These are phyloP conservation scores for Cladosporium sp. DNA, from an alignment of 2,329 filamentous ascomycete genomes.

Conservation along the genomic window DNA sequence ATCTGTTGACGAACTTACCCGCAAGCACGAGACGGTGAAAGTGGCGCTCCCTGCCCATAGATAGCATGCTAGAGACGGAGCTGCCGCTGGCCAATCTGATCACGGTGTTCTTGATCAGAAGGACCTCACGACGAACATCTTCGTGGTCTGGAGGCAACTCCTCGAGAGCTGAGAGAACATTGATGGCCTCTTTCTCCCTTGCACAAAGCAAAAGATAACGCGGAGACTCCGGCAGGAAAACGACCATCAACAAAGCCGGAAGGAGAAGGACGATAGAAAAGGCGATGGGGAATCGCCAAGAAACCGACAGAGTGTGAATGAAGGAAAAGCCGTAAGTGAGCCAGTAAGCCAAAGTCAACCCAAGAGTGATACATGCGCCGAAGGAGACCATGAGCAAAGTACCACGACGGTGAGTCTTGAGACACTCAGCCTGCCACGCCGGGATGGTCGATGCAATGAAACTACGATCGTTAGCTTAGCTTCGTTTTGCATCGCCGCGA, in stretches of 20 bases:
- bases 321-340: constrained; percentile 36
- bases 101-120: constrained; percentile 12
- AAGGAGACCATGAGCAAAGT: constrained; percentile 44
- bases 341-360: constrained; percentile 46
- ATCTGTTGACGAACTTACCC: not conserved
- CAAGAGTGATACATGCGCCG: constrained; percentile 45
- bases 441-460: constrained; percentile 48
- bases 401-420: constrained; percentile 44
- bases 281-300: constrained; percentile 13
- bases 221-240: constrained; percentile 15
- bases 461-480: not conserved
- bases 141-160: constrained; percentile 10
- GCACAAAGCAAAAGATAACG: constrained; percentile 13
- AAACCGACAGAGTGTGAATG: not conserved
- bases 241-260: constrained; percentile 9
- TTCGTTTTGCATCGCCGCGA: constrained; percentile 23
- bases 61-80: constrained; percentile 2
- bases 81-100: constrained; percentile 7
- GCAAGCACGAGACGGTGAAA: constrained; percentile 12
- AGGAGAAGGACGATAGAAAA: constrained; percentile 9
- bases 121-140: constrained; percentile 9
- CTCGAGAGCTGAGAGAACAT: constrained; percentile 10
- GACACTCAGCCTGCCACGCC: constrained; percentile 47
- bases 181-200: constrained; percentile 8
- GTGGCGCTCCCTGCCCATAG: constrained; percentile 10